These are phyloP conservation scores for Achaetomiella virescens DNA, from an alignment of 495 filamentous ascomycete genomes.

Conservation along the genomic window DNA sequence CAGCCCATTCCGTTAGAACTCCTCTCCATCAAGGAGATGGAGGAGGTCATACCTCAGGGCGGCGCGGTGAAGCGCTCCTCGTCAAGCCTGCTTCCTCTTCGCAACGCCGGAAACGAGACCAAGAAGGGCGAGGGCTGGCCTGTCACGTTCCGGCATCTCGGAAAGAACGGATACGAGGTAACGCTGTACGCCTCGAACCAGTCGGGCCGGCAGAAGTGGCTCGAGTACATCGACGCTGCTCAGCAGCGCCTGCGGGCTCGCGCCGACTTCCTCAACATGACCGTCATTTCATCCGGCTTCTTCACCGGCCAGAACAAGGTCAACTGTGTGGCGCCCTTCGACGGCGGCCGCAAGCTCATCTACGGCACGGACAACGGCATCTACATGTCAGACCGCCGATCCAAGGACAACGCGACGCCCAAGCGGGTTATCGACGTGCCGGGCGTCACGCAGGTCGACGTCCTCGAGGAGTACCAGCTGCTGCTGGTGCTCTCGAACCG, in stretches of 20 bases:
- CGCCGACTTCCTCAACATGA: constrained; percentile 91
- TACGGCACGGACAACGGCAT: constrained; percentile 92
- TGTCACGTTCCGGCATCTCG: constrained; percentile 96
- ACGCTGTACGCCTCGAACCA: constrained; percentile 82
- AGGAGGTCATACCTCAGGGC: constrained; percentile 76
- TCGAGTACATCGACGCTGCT: constrained; percentile 88
- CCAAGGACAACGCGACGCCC: constrained; percentile 74
- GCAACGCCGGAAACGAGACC: constrained; percentile 39
- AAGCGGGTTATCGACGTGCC: constrained; percentile 78
- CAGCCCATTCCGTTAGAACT: constrained; percentile 92
- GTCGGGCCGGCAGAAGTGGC: constrained; percentile 82
- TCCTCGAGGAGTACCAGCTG: constrained; percentile 88
- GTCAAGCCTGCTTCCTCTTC: constrained; percentile 73
- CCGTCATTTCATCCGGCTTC: constrained; percentile 75
- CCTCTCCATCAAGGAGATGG: constrained; percentile 91
- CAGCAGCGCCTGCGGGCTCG: constrained; percentile 77
- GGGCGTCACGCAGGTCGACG: constrained; percentile 90
- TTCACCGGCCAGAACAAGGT: constrained; percentile 77
- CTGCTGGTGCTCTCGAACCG: constrained; percentile 91
- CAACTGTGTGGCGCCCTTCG: constrained; percentile 88
- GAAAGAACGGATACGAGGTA: constrained; percentile 90
- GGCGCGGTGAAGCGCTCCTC: constrained; percentile 82
- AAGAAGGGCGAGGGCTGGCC: constrained; percentile 74
- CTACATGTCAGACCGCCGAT: constrained; percentile 81
- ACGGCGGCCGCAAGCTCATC: constrained; percentile 91